A percentile compares a stretch with the other conserved stretches of the same genome.
Conservation (phyloP, 176 grass and related monocot species). For the Carex scoparia region DNA sequence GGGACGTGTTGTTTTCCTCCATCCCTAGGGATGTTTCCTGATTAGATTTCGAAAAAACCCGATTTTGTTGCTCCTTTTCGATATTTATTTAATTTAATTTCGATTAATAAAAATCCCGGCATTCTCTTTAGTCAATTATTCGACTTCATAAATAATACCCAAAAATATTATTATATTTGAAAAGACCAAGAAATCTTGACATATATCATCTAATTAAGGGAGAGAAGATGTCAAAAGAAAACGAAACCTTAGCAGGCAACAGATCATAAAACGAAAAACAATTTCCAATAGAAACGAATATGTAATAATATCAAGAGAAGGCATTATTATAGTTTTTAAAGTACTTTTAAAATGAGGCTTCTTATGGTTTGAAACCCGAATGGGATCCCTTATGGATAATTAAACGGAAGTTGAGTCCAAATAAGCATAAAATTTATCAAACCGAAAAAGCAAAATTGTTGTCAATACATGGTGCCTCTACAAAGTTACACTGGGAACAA, state of each 20-base stretch:
- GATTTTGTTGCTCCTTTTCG: too few relatives aligned
- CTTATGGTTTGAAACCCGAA: too few relatives aligned
- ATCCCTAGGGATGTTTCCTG: too few relatives aligned
- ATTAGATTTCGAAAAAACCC: too few relatives aligned
- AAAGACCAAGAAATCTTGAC: not conserved
- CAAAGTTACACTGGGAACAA: not conserved
- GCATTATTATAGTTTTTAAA: not conserved
- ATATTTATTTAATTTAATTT: too few relatives aligned
- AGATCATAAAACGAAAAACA: not conserved
- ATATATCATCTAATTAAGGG: not conserved
- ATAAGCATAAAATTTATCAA: not conserved
- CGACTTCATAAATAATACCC: too few relatives aligned
- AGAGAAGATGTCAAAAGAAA: not conserved
- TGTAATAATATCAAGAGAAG: not conserved
- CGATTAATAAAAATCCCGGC: too few relatives aligned
- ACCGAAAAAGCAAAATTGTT: not conserved
- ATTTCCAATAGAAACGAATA: not conserved
- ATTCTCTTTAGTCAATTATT: not conserved
- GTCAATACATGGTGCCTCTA: slow-evolving; percentile 1
- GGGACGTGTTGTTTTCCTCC: too few relatives aligned
- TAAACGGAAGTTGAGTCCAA: not conserved
- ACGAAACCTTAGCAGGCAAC: not conserved
- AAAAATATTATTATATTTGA: not conserved
- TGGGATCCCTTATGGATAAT: too few relatives aligned
- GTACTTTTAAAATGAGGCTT: not conserved